phyloP scores from a whole-genome alignment of 805 yeast species.

The Sugiyamaella chiloensis region DNA sequence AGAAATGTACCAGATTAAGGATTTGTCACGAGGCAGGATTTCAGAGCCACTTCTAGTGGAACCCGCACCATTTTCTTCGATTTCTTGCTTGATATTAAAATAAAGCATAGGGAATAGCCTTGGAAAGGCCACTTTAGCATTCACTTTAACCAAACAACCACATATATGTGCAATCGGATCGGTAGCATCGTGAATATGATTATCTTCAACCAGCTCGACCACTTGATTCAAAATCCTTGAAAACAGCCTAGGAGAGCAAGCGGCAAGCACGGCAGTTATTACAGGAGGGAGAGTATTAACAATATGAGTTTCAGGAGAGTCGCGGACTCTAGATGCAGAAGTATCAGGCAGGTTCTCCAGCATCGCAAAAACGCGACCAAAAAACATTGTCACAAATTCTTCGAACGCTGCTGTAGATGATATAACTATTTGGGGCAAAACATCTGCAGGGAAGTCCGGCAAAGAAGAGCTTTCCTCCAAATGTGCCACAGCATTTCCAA shows the following conservation, averaged over 20 bases:
- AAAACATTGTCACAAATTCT: slow-evolving; percentile 52
- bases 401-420: slow-evolving; percentile 74
- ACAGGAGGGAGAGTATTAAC: slow-evolving; percentile 36
- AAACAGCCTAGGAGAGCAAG: slow-evolving; percentile 32
- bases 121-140: slow-evolving; percentile 48
- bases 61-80: slow-evolving; percentile 80
- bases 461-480: slow-evolving; percentile 38
- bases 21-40: slow-evolving; percentile 72
- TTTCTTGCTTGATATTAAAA: slow-evolving; percentile 58
- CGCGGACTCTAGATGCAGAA: slow-evolving; percentile 41
- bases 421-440: slow-evolving; percentile 54
- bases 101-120: slow-evolving; percentile 45
- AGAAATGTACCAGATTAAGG: slow-evolving; percentile 65
- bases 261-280: slow-evolving; percentile 36
- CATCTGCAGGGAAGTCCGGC: slow-evolving; percentile 38
- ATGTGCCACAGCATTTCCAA: slow-evolving; percentile 58
- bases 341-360: slow-evolving; percentile 69
- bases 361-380: slow-evolving; percentile 57
- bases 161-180: slow-evolving; percentile 69
- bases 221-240: slow-evolving; percentile 28
- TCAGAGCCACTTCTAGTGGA: slow-evolving; percentile 59
- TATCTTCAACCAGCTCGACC: slow-evolving; percentile 53
- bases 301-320: slow-evolving; percentile 47
- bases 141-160: slow-evolving; percentile 66
- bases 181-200: slow-evolving; percentile 54